Percentiles rank a stretch among this genome's conserved stretches.
phyloP scores from a whole-genome alignment of 441 rosid genomes.

The Aquilaria agallochum region DNA sequence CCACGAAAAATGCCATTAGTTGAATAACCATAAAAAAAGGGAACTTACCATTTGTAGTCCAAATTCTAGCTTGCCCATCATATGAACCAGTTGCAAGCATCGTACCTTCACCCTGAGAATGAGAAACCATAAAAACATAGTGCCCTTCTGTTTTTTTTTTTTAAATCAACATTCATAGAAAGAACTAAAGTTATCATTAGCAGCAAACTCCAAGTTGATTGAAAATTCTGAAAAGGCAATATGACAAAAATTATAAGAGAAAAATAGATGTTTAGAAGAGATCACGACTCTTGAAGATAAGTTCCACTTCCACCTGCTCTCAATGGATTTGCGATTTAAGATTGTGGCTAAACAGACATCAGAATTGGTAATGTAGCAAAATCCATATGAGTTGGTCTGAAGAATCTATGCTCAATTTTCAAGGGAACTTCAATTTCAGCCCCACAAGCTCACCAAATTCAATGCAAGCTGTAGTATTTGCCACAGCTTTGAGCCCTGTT shows the following conservation, averaged over 20 bases:
- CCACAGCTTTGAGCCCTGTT: too few species aligned
- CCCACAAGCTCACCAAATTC: too few species aligned
- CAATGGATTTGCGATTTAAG: too few species aligned
- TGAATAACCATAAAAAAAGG: background rate
- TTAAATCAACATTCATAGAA: background rate
- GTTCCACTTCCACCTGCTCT: too few species aligned
- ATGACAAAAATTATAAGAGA: background rate
- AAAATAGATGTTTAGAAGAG: background rate
- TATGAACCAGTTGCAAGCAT: slow-evolving; percentile 97
- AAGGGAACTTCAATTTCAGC: too few species aligned
- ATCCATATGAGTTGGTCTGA: too few species aligned
- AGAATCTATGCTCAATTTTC: too few species aligned
- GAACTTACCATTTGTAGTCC: slow-evolving; percentile 76
- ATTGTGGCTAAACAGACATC: too few species aligned
- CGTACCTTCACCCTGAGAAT: slow-evolving; percentile 85
- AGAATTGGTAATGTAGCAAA: too few species aligned
- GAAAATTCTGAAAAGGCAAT: background rate
- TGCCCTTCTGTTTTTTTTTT: background rate
- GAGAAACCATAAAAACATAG: slow-evolving; percentile 13
- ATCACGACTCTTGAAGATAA: too few species aligned
- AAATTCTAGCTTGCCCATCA: slow-evolving; percentile 98
- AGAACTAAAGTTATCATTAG: slow-evolving; percentile 3
- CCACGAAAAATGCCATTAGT: too few species aligned
- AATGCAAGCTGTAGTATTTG: too few species aligned
- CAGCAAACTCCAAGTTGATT: slow-evolving; percentile 1